Conservation (phyloP, 2,329 filamentous ascomycete species). For the Fusarium sp. region DNA sequence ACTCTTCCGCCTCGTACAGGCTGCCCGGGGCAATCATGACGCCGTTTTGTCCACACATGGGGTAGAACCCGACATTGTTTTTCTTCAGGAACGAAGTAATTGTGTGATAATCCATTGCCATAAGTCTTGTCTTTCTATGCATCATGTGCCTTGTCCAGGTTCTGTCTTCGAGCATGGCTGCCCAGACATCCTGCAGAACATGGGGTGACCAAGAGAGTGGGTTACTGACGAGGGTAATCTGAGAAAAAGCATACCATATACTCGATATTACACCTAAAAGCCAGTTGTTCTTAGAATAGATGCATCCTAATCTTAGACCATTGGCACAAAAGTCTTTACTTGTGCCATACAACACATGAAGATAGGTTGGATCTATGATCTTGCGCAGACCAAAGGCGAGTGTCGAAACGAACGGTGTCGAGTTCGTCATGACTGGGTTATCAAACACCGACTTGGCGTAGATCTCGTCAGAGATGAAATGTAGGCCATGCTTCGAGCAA, state of each 20-base stretch:
- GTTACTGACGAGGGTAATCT: background rate
- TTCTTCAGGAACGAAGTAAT: background rate
- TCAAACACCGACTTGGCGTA: background rate
- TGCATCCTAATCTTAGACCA: background rate
- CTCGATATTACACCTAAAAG: background rate
- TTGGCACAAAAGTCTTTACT: background rate
- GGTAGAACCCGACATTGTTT: background rate
- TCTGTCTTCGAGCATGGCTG: background rate
- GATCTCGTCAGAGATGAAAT: background rate
- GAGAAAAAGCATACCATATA: background rate
- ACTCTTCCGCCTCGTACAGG: background rate
- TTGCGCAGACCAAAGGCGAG: background rate
- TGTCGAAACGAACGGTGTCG: background rate
- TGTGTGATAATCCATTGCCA: background rate
- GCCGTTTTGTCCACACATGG: background rate
- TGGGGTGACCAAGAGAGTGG: background rate
- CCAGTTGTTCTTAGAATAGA: background rate
- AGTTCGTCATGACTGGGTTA: background rate
- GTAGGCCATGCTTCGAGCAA: background rate
- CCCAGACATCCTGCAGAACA: background rate
- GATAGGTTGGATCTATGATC: background rate
- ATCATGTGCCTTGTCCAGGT: background rate
- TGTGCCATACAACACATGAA: background rate
- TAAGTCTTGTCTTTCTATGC: background rate
- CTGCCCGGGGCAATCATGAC: background rate